A percentile compares a stretch with the other conserved stretches of the same genome.
Evolutionary conservation across 73 alveolate genomes (phyloP).

Genomic region (Tetrahymena borealis): DNA sequence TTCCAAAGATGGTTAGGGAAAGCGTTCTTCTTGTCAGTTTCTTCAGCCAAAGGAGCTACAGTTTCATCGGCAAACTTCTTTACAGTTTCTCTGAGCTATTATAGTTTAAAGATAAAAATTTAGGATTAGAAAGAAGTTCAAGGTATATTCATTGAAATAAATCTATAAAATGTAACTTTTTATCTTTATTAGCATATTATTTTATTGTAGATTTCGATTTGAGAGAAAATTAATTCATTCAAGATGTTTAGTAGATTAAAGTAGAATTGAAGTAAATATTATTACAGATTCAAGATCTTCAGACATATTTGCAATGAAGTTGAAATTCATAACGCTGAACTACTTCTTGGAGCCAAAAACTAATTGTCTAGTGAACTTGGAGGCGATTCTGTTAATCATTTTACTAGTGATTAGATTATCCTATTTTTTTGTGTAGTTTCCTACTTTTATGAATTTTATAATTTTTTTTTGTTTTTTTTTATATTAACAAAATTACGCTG

Average conservation of each 20-base stretch:
- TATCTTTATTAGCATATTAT: too few relatives aligned
- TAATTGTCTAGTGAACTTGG: not conserved
- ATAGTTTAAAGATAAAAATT: not conserved
- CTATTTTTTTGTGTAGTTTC: not conserved
- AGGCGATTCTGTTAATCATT: not conserved
- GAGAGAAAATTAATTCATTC: too few relatives aligned
- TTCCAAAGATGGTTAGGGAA: constrained; percentile 73
- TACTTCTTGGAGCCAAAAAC: not conserved
- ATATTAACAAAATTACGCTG: not conserved
- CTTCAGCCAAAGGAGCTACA: constrained; percentile 77
- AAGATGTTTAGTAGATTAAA: not conserved
- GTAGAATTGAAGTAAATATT: not conserved
- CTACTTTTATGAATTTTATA: not conserved
- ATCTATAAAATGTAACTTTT: not conserved
- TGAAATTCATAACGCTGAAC: not conserved
- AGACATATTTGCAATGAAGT: not conserved
- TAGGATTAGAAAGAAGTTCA: not conserved
- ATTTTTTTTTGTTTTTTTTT: not conserved
- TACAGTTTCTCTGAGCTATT: constrained; percentile 26
- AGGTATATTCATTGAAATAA: not conserved
- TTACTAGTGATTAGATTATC: not conserved
- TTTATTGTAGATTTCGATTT: too few relatives aligned
- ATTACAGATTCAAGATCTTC: not conserved
- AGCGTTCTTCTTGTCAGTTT: constrained; percentile 65
- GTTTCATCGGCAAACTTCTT: constrained; percentile 20